Evolutionary conservation across 345 rosid species (phyloP), one percentile per base, ranked within the genome.

Genomic region (Salix koriyanagi): DNA sequence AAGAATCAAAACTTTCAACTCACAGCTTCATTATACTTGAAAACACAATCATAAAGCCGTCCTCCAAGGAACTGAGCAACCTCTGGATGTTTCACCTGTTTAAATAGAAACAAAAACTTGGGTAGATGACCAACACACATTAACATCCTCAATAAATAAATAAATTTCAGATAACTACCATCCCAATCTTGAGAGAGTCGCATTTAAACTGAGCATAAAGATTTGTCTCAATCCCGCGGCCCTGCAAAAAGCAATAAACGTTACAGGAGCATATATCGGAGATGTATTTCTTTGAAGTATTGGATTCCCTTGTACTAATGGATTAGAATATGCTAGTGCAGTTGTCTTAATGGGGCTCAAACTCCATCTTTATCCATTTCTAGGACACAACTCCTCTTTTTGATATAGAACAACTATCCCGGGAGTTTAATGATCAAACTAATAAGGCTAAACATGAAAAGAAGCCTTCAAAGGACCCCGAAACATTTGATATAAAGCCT

Each of bases 51-150:
- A 10, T 96, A 96, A 44, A 96, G 97, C 82, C 97, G 84, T 46
- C 99, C 99, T 75, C 98, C 99, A 0, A 96, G 97, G 85, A 96
- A 96, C 87, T 96, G 93, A 12, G 98, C 98, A 78, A 96, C 99
- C 83, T 96, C 99, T 11, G 85, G 89, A 85, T 96, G 99, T 83
- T 96, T 96, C 72, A 96, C 99, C 99, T 96, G 87, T 78, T 64
- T 12, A 68, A 61, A 70, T 75, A 34, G 7, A 36, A 39, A 10
- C 8, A 26, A 36, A 61, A 60, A 30, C 52, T 7, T 25, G 72
- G 15, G 69, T 1, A 37, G 50, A 39, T 30, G 62, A 69, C 14
- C 60, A 62, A 60, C 48, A 48, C 3, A 39, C 50, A 23, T 26
- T 26, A 10, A 42, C 14, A 68, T 66, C 64, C n/a, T 34, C 32